Conservation (phyloP, 306 rosid genomes). For the Vigna trinervia region DNA sequence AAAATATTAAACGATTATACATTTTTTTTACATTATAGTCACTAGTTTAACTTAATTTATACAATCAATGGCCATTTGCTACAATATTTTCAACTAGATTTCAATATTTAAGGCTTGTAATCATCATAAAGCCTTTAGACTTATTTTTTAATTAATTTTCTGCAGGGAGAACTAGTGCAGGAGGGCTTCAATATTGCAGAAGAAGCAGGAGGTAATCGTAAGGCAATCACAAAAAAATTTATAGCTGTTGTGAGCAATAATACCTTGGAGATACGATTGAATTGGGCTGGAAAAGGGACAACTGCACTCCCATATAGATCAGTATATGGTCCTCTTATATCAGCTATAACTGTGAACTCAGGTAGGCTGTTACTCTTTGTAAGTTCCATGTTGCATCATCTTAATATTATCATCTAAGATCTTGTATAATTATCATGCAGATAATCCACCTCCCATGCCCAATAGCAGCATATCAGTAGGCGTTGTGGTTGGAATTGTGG, state of each 20-base stretch:
- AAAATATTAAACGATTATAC: not conserved
- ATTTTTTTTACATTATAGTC: no score
- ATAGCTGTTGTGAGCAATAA: no score
- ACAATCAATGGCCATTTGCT: not conserved
- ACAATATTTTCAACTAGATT: not conserved
- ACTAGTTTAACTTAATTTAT: not conserved
- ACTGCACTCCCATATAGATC: slow-evolving; percentile 49
- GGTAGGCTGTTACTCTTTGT: slow-evolving; percentile 48
- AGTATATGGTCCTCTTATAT: slow-evolving; percentile 74
- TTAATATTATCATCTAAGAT: slow-evolving; percentile 5
- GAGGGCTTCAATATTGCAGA: no score
- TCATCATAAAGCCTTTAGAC: not conserved
- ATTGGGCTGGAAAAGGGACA: slow-evolving; percentile 77
- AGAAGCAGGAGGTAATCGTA: no score
- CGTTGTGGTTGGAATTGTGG: not conserved
- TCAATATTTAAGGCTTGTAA: not conserved
- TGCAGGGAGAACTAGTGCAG: no score
- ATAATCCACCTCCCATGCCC: slow-evolving; percentile 36
- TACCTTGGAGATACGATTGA: slow-evolving; percentile 33
- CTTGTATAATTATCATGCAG: slow-evolving; percentile 25
- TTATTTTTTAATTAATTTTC: no score
- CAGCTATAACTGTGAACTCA: slow-evolving; percentile 61
- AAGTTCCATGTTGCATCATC: not conserved
- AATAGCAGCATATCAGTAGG: slow-evolving; percentile 19
- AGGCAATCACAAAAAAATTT: no score